Evolutionary conservation across 371 early-diverging fungal species (phyloP), one percentile per base, ranked within the genome.

Genomic region (Mucor piriformis): DNA sequence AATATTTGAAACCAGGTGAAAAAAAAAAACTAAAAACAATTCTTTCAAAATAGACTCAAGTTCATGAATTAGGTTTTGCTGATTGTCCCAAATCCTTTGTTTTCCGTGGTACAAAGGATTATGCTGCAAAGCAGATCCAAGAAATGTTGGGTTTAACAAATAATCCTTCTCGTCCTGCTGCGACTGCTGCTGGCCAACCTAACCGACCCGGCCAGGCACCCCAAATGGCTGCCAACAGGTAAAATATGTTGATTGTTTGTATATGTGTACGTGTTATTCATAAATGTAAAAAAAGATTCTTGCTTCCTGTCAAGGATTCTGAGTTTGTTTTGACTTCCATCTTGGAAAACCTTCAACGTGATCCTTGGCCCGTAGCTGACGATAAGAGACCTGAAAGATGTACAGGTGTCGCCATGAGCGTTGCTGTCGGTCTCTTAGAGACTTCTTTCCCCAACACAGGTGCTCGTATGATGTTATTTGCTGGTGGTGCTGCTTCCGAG

Each of bases 51-150:
- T 70, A 93, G 92, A 83, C 91, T 51, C 92, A 94, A 80, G 89
- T 98, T 25, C 97, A 97, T 79, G 93, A 97, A 75, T 82, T 98
- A 24, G 97, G 97, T 10, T 94, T 94, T 70, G 82, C 84, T 51
- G 97, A 95, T 49, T 96, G 96, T 63, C 97, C 96, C 42, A 98
- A 96, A 71, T 96, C 95, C 15, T 96, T 94, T 77, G 95, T 98
- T 16, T 99, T 99, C 85, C 92, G 97, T 61, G 99, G 99, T 8
- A 88, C 91, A 59, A 99, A 98, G 76, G 96, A 97, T 52, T 99
- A 99, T 82, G 87, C 83, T 37, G 81, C 88, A 50, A 93, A 97
- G 72, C 94, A 96, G 75, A 90, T 99, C 50, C 95, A 95, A 76
- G 95, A 96, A 55, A 94, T 98, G 95, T 89, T 99, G 29, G 92